Base-by-base conservation (phyloP, 2,329 filamentous ascomycete genomes). In the Beauveria varroae region DNA sequence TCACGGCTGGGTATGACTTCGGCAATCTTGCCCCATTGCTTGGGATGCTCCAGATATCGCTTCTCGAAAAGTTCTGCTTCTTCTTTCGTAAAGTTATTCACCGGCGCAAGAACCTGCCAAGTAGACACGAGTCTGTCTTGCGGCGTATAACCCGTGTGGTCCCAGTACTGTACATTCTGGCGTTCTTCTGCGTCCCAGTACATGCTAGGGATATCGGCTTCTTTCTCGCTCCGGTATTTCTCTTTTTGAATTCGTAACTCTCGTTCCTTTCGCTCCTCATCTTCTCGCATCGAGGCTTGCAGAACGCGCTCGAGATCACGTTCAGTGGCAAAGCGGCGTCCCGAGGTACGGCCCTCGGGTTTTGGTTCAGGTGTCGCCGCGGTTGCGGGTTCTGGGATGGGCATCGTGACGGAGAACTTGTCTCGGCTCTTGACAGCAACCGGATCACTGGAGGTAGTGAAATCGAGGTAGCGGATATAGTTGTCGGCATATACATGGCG, bases 11-110 rank as follows among this genome's bases (percentile, higher is more conserved):
- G 81, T 6, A 93, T 75, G 26, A 81, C 80, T 62, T 88, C 85
- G 5, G 90, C 88, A 62, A 95, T 86, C 67, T 85, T 86, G 61
- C 89, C 88, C 89, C 89, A 95, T 69, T 92, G 89, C 78, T 95
- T 95, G 0, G 89, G 88, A 62, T 83, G 84, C 64, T 91, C 87
- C 56, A 90, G 79, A 68, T 91, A 93, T 12, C 85, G 81, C 66
- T 88, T 86, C 66, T 92, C 88, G 69, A 95, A 92, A 30, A 83
- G 78, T 50, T 83, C 81, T 43, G 84, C 80, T 71, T 95, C 90
- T 64, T 88, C 84, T 20, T 84, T 79, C 0, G 84, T 89, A 72
- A 93, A 93, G 68, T 91, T 90, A 69, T 91, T 86, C 58, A 86
- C 78, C 5, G 87, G 86, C 14, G 89, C 87, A 52, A 91, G 80